phyloP scores from a whole-genome alignment of 73 alveolate species.

The Paramecium biaurelia region DNA sequence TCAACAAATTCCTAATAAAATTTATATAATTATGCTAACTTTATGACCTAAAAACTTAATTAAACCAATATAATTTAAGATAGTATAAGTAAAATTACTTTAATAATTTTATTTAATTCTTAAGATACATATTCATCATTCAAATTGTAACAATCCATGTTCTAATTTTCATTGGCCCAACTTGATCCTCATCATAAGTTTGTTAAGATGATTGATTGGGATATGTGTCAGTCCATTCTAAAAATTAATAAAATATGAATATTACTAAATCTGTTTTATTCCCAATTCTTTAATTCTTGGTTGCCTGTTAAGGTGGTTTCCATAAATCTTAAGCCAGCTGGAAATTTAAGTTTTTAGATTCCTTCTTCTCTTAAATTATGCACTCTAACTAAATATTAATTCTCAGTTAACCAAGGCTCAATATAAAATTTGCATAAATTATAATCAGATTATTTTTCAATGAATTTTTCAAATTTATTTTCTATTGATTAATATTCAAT shows the following conservation, averaged over 20 bases:
- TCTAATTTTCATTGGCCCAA: not conserved
- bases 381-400: not conserved
- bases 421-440: slow-evolving; percentile 6
- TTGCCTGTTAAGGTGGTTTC: slow-evolving; percentile 24
- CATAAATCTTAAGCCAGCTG: not conserved
- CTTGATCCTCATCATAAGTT: not conserved
- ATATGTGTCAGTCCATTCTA: slow-evolving; percentile 1
- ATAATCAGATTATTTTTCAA: not conserved
- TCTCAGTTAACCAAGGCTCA: not conserved
- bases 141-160: not conserved
- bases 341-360: not conserved
- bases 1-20: too few relatives aligned
- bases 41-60: too few relatives aligned
- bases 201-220: not conserved
- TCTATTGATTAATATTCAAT: not conserved
- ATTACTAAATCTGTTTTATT: not conserved
- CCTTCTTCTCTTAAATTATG: slow-evolving; percentile 21
- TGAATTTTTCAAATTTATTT: not conserved
- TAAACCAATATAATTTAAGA: too few relatives aligned
- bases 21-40: too few relatives aligned
- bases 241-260: not conserved
- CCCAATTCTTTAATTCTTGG: not conserved
- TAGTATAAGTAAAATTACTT: too few relatives aligned
- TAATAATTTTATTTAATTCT: too few relatives aligned
- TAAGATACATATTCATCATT: not conserved